Evolutionary conservation across 805 yeast genomes (phyloP), one percentile per base, ranked within the genome.

Genomic region (Metschnikowia gelsemii): DNA sequence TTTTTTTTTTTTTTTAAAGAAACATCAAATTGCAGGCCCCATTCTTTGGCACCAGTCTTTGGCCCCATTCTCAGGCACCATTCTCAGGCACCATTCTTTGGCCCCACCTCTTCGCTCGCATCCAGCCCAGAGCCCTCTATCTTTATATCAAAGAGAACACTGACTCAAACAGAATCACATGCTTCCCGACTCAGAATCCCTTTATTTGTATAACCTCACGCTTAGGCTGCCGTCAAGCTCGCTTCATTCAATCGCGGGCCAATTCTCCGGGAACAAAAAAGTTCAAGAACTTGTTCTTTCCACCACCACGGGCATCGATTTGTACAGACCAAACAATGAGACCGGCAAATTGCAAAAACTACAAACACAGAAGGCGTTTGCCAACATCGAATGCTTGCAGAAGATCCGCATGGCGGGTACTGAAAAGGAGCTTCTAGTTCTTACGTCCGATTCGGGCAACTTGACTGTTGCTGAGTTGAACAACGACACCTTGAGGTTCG

Each of bases 391-490:
- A 33, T 47, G 66, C 3, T 62, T 87, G 8, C 67, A 66, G 5
- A 66, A 75, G 18, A 62, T 87, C 40, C 72, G 78, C 16, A 58
- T 75, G 8, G 68, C 77, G 0, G 87, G 84, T 0, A 57, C 78
- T 0, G 58, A 68, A 0, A 69, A 66, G 40, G 93, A 87, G 49
- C 66, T 66, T 20, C 46, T 90, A n/a, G 74, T 82, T 5, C 57
- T 87, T 2, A 76, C 91, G 0, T 79, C 93, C 0, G 97, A 90
- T 55, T 76, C 95, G 1, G 97, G 97, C 0, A 78, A 79, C 44
- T 47, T 89, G 16, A 66, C 79, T 0, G 56, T 86, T 0, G 61
- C 80, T 8, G 75, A 78, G 40, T 72, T 75, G 43, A 61, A 70
- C 24, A 54, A 61, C 2, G 57, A 56, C 3, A 55, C 66, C n/a